Evolutionary conservation across 768 basidiomycete species (phyloP).

Genomic region (Tylopilus intermedius): DNA sequence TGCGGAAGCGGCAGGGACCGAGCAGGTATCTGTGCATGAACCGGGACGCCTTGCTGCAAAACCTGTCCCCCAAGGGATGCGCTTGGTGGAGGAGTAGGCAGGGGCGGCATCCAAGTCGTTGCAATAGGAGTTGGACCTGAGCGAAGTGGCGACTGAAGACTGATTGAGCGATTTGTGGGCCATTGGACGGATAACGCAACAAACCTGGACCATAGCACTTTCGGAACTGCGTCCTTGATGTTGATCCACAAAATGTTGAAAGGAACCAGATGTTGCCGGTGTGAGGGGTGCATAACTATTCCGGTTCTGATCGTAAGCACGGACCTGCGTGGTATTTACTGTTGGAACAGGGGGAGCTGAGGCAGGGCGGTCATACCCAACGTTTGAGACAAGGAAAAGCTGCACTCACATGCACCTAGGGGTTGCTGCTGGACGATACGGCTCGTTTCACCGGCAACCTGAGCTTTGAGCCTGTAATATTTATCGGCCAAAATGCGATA

Average conservation of each 20-base stretch:
- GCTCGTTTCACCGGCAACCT: neutral
- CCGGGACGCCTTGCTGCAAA: slow-evolving; percentile 8
- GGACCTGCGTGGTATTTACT: neutral
- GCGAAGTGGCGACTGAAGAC: slow-evolving; percentile 12
- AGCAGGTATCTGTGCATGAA: slow-evolving; percentile 7
- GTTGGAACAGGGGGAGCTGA: slow-evolving; percentile 5
- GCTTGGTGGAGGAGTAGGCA: slow-evolving; percentile 21
- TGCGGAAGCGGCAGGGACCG: slow-evolving; percentile 8
- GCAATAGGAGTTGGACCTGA: slow-evolving; percentile 7
- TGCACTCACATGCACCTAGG: slow-evolving; percentile 8
- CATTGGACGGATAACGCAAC: slow-evolving; percentile 1
- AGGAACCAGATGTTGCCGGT: slow-evolving; percentile 2
- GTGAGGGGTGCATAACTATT: slow-evolving; percentile 6
- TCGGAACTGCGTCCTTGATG: slow-evolving; percentile 18
- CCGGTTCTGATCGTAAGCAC: slow-evolving; percentile 2
- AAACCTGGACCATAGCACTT: slow-evolving; percentile 14
- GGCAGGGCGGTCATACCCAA: neutral
- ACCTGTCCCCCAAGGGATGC: slow-evolving; percentile 7
- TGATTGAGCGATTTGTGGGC: neutral
- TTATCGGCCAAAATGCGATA: slow-evolving; percentile 19
- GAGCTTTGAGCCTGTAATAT: slow-evolving; percentile 16
- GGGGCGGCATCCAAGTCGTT: slow-evolving; percentile 14
- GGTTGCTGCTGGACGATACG: slow-evolving; percentile 6
- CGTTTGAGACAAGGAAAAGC: neutral
- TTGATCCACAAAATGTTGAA: slow-evolving; percentile 6